Base-by-base conservation (phyloP, 352 stramenopile genomes). In the Phytophthora colocasiae region DNA sequence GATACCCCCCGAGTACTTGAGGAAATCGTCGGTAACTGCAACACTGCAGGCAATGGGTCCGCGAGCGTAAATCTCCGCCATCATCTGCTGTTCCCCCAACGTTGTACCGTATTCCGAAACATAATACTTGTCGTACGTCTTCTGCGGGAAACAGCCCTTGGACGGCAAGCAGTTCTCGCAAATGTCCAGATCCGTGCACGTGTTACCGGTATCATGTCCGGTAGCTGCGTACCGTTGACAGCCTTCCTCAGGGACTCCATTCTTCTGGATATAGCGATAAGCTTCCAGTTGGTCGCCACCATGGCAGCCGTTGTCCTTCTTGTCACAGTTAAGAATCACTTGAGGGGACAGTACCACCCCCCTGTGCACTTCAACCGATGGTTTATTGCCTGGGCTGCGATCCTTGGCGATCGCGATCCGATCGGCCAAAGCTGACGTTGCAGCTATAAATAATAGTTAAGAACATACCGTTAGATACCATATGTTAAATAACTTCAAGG, bases 31-130 rank as follows among this genome's bases (percentile, higher is more conserved):
- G 8, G 89, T 92, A 54, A 98, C 97, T 50, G 97, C 93, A 14
- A 99, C 93, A 40, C 84, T 96, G 67, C 95, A 98, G 3, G 93
- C 92, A 53, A 99, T 97, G 1, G 96, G 96, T 0, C 97, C 97
- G 45, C 97, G 94, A 22, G 88, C 91, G 58, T 96, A 98, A 53
- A 99, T 98, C 84, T 99, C 97, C 8, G 93, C 86, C 89, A 98
- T 98, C 85, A 99, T 98, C 54, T 97, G 83, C 48, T 93, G 45
- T 54, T 98, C 89, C 19, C 95, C 96, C 11, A 89, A 77, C 19
- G 96, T 97, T 14, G 78, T 89, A 41, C 96, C 97, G 73, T 97
- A 98, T 81, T 99, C 96, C 15, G 90, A 96, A 11, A 99, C 89
- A 34, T 86, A 98, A 68, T 97, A 98, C 81, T 97, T 97, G 65